Conservation (phyloP, 2,329 filamentous ascomycete species). For the Clonostachys solani region DNA sequence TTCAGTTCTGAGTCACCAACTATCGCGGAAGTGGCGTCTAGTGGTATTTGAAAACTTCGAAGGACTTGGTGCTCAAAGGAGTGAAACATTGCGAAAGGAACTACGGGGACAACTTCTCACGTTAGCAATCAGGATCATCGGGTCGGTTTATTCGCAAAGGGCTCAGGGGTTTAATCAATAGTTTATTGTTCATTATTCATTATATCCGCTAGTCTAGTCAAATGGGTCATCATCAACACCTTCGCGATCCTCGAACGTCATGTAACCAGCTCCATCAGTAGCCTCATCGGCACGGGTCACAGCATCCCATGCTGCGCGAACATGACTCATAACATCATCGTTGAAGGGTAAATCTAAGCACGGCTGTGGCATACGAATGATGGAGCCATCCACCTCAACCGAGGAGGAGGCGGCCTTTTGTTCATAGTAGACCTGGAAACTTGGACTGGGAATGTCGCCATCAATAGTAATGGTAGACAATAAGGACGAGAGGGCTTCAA, state of each 20-base stretch:
- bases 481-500: conserved; percentile 35
- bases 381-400: conserved; percentile 26
- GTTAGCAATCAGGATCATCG: too few species aligned
- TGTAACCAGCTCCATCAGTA: conserved; percentile 51
- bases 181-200: too few species aligned
- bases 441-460: conserved; percentile 19
- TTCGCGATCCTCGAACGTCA: conserved; percentile 76
- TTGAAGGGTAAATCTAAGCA: conserved; percentile 69
- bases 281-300: conserved; percentile 49
- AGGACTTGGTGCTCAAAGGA: too few species aligned
- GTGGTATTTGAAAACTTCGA: too few species aligned
- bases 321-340: conserved; percentile 62
- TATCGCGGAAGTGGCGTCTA: too few species aligned
- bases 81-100: too few species aligned
- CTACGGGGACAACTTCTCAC: too few species aligned
- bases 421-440: conserved; percentile 54
- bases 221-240: conserved; percentile 52
- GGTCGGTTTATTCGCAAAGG: too few species aligned
- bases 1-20: too few species aligned
- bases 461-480: conserved; percentile 22
- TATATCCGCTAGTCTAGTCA: conserved; percentile 16
- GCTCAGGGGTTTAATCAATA: too few species aligned
- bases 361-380: conserved; percentile 54
- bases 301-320: conserved; percentile 66
- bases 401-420: conserved; percentile 30